These are phyloP conservation scores for Tagetes patula DNA, from an alignment of 129 eudicot species.

Conservation along the genomic window DNA sequence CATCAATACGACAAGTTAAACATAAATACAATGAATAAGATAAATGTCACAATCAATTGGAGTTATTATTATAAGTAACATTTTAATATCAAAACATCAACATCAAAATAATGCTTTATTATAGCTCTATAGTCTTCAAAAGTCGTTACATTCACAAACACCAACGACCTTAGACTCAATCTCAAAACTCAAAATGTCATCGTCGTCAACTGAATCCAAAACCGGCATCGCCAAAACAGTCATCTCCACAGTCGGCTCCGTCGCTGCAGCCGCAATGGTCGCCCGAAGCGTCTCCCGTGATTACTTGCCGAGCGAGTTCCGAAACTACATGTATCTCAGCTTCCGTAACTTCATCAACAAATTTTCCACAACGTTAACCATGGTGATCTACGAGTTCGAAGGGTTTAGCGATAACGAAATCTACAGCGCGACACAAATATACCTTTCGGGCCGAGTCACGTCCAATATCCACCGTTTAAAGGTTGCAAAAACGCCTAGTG, in stretches of 20 bases:
- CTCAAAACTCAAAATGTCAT: not conserved
- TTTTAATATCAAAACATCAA: too few relatives aligned
- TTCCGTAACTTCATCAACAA: slow-evolving; percentile 35
- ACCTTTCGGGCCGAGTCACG: slow-evolving; percentile 52
- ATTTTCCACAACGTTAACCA: slow-evolving; percentile 31
- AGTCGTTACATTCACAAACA: too few relatives aligned
- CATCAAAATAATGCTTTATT: too few relatives aligned
- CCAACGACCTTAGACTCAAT: not conserved
- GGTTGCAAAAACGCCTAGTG: slow-evolving; percentile 41
- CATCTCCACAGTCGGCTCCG: slow-evolving; percentile 12
- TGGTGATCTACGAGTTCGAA: slow-evolving; percentile 47
- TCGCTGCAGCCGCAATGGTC: slow-evolving; percentile 23
- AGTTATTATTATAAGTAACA: too few relatives aligned
- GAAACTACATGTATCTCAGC: slow-evolving; percentile 33
- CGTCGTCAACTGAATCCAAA: slow-evolving; percentile 22
- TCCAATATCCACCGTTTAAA: slow-evolving; percentile 42
- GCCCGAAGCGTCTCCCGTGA: slow-evolving; percentile 13
- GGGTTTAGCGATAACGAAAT: slow-evolving; percentile 54
- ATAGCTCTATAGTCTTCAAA: too few relatives aligned
- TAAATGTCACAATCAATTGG: too few relatives aligned
- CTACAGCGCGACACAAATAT: slow-evolving; percentile 55
- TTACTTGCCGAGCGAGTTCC: slow-evolving; percentile 1
- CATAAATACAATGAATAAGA: too few relatives aligned
- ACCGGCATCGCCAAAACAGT: slow-evolving; percentile 1
- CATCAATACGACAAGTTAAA: too few relatives aligned